Percentiles rank a stretch among this genome's conserved stretches.
These are phyloP conservation scores for Magnolia changhungtana DNA, from an alignment of 164 flowering plant species.

Conservation along the genomic window DNA sequence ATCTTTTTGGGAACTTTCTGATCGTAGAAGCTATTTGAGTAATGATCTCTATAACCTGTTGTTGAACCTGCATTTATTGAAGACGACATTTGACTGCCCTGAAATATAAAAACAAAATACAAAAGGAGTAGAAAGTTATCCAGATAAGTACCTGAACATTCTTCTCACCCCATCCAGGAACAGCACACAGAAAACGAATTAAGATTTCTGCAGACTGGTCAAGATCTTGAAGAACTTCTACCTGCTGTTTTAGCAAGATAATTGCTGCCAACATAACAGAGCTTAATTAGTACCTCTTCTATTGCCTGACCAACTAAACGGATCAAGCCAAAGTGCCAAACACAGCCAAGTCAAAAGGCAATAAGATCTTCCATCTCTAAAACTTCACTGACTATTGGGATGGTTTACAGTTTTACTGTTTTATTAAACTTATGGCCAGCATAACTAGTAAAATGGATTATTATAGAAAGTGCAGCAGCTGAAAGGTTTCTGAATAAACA, in stretches of 20 bases:
- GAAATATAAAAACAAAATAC: background rate
- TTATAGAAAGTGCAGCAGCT: too few relatives aligned
- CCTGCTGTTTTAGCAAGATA: conserved; percentile 61
- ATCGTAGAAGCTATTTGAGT: conserved; percentile 69
- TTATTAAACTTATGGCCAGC: too few relatives aligned
- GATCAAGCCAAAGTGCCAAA: background rate
- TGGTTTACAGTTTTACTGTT: too few relatives aligned
- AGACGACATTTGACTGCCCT: background rate
- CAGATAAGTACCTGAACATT: conserved; percentile 79
- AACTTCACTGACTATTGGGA: too few relatives aligned
- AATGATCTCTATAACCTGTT: conserved; percentile 83
- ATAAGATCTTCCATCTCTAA: too few relatives aligned
- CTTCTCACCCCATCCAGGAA: conserved; percentile 99
- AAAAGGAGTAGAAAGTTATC: background rate
- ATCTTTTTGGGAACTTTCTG: conserved; percentile 74
- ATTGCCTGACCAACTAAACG: background rate
- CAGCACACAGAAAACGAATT: conserved; percentile 70
- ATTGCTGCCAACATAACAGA: conserved; percentile 58
- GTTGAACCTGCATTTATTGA: conserved; percentile 77
- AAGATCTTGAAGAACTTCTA: conserved; percentile 61
- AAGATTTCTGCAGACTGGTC: conserved; percentile 74
- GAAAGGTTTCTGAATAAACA: too few relatives aligned
- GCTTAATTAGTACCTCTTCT: conserved; percentile 1
- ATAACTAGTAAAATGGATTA: too few relatives aligned
- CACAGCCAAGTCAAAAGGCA: too few relatives aligned